phyloP scores from a whole-genome alignment of 495 filamentous ascomycete species.

The Penicillium maclennaniae region DNA sequence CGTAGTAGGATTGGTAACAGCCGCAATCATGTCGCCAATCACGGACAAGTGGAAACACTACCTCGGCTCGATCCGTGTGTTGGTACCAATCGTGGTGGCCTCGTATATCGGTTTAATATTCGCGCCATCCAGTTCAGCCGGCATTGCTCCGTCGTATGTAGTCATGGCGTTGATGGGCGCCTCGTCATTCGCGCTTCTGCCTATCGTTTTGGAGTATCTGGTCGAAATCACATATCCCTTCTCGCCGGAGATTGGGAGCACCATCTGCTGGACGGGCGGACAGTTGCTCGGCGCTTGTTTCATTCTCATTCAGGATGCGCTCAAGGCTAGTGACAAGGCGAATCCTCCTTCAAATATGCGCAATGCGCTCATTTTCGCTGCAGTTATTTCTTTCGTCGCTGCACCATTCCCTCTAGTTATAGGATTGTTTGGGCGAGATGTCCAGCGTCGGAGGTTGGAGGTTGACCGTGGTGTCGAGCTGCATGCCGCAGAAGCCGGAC shows the following conservation, averaged over 20 bases:
- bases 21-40: constrained; percentile 74
- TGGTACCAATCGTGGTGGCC: constrained; percentile 70
- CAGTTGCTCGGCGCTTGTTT: constrained; percentile 71
- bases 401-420: constrained; percentile 65
- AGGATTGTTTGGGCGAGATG: constrained; percentile 59
- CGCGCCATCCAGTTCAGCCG: constrained; percentile 64
- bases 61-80: constrained; percentile 66
- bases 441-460: constrained; percentile 53
- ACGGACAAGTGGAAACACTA: constrained; percentile 81
- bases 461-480: constrained; percentile 44
- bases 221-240: constrained; percentile 84
- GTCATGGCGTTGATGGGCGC: constrained; percentile 70
- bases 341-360: constrained; percentile 66
- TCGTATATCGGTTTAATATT: constrained; percentile 77
- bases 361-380: constrained; percentile 71
- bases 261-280: constrained; percentile 79
- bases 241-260: constrained; percentile 79
- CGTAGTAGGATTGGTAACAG: constrained; percentile 72
- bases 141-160: constrained; percentile 65
- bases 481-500: constrained; percentile 6
- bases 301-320: constrained; percentile 73
- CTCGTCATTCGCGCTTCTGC: constrained; percentile 72
- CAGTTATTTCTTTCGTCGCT: constrained; percentile 60
- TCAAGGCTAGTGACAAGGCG: constrained; percentile 57
- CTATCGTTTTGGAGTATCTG: constrained; percentile 80